Evolutionary conservation across 108 stramenopile genomes (phyloP).

Genomic region (Parmales sp.): DNA sequence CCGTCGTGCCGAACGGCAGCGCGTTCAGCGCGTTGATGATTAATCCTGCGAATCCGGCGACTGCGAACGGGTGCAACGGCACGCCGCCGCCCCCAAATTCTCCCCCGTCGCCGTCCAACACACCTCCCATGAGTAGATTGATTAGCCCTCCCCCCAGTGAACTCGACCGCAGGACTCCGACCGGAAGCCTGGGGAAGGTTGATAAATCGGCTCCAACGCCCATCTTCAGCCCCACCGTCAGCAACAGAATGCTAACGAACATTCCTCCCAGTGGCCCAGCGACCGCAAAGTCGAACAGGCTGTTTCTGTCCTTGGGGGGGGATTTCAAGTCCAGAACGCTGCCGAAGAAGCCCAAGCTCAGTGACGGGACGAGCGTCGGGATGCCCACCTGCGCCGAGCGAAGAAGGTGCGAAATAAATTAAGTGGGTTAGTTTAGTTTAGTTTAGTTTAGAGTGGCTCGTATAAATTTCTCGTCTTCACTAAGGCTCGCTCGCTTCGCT

Average conservation of each 20-base stretch:
- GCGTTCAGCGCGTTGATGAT: slow-evolving; percentile 56
- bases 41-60: slow-evolving; percentile 58
- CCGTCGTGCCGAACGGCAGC: slow-evolving; percentile 68
- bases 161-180: slow-evolving; percentile 43
- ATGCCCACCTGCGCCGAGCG: slow-evolving; percentile 21
- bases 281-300: slow-evolving; percentile 62
- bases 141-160: slow-evolving; percentile 39
- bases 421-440: neutral
- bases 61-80: slow-evolving; percentile 60
- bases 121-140: slow-evolving; percentile 38
- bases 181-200: slow-evolving; percentile 45
- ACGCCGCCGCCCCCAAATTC: slow-evolving; percentile 34
- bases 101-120: slow-evolving; percentile 39
- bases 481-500: neutral
- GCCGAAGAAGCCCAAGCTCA: slow-evolving; percentile 50
- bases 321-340: slow-evolving; percentile 44
- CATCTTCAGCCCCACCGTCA: slow-evolving; percentile 45
- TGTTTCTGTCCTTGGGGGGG: slow-evolving; percentile 42
- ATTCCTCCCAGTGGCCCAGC: slow-evolving; percentile 55
- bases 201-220: slow-evolving; percentile 39
- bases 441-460: neutral
- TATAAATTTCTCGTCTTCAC: neutral
- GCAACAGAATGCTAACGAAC: slow-evolving; percentile 34
- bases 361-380: slow-evolving; percentile 59
- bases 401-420: neutral